These are phyloP conservation scores for Ilex asprella DNA, from an alignment of 257 asterid genomes.

Conservation along the genomic window DNA sequence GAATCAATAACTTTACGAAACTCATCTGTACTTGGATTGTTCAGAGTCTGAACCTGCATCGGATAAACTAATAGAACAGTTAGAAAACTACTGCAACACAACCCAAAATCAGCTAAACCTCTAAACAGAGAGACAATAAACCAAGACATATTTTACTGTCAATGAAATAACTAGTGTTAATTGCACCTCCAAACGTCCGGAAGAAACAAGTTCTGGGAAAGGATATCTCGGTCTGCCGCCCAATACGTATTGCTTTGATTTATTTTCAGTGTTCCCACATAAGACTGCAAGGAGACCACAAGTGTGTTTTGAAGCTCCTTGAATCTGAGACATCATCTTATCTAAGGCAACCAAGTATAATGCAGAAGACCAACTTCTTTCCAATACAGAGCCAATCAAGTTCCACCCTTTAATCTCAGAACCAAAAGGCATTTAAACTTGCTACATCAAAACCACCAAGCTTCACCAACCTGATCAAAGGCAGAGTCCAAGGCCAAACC, in stretches of 20 bases:
- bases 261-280: slow-evolving; percentile 45
- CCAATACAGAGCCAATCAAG: too few species aligned
- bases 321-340: slow-evolving; percentile 60
- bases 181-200: slow-evolving; percentile 86
- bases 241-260: slow-evolving; percentile 39
- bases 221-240: slow-evolving; percentile 40
- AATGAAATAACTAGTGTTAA: not conserved
- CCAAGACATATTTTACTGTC: not conserved
- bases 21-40: slow-evolving; percentile 64
- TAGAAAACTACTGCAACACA: slow-evolving; percentile 2
- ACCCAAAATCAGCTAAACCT: not conserved
- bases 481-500: too few species aligned
- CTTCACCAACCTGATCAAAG: too few species aligned
- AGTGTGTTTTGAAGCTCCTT: slow-evolving; percentile 67
- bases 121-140: too few species aligned
- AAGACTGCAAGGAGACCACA: slow-evolving; percentile 77
- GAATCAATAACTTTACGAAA: slow-evolving; percentile 57
- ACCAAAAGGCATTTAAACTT: too few species aligned
- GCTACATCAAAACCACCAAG: too few species aligned
- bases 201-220: slow-evolving; percentile 59
- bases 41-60: slow-evolving; percentile 71
- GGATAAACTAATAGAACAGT: slow-evolving; percentile 3
- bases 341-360: too few species aligned
- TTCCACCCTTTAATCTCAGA: too few species aligned
- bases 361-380: too few species aligned